Base-by-base conservation (phyloP, 495 filamentous ascomycete genomes). In the Aspergillus sparsus region DNA sequence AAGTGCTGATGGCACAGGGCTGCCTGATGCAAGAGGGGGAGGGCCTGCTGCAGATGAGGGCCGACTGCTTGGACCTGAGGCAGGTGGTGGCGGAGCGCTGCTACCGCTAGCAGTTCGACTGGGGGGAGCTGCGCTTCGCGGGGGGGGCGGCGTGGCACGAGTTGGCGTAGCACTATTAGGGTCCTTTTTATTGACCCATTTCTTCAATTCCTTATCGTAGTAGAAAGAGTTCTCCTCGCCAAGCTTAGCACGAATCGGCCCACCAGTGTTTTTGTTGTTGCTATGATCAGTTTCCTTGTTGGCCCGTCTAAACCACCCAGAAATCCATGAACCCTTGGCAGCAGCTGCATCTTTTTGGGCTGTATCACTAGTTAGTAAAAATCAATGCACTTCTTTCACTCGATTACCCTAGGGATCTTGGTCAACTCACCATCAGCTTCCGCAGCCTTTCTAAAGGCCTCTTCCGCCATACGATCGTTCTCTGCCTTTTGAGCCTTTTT, bases 161-260 rank as follows among this genome's bases (percentile, higher is more conserved):
- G 86, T 77, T 63, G 75, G 62, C 12, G 74, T 72, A 11, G 75
- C 68, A 53, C 73, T 74, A 32, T 69, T 74, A 2, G 78, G 77
- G 13, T 85, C 87, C 69, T 97, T 97, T 79, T 97, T 97, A 74
- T 99, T 97, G 74, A 99, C 84, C 95, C 95, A 99, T 68, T 93
- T 91, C 80, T 95, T 95, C 55, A 96, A 81, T 18, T 96, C 90
- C 5, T 90, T 87, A 72, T 99, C 95, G 62, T 93, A 99, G 63
- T 92, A 88, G 75, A 99, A 98, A 10, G 85, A 89, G 67, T 82
- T 94, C 65, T 93, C 88, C 72, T 99, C 95, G 59, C 95, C 95
- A 32, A 99, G 86, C 68, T 99, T 98, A 51, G 95, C 95, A 66
- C 83, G 86, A 74, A 97, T 93, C 45, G 94, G 92, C n/a, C 73